phyloP scores from a whole-genome alignment of 2,329 filamentous ascomycete species.

The Tricladium varicosporioides region DNA sequence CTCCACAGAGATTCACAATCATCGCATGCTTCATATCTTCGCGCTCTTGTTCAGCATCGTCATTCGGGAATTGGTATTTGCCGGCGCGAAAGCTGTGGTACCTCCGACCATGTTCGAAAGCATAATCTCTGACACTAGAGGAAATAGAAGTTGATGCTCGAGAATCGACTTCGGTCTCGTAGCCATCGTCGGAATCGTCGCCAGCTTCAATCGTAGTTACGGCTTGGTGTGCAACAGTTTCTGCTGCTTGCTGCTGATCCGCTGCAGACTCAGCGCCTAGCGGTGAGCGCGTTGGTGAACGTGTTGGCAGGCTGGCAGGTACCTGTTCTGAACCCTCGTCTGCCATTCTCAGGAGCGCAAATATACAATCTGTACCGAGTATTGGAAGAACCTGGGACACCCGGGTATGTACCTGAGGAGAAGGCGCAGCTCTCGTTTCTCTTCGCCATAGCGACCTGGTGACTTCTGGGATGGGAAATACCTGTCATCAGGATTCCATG shows the following conservation, averaged over 20 bases:
- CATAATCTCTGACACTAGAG: slow-evolving; percentile 45
- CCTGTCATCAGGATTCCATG: background rate
- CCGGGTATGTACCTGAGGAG: too few species aligned
- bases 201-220: slow-evolving; percentile 8
- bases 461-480: background rate
- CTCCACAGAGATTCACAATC: slow-evolving; percentile 19
- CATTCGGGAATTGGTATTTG: slow-evolving; percentile 55
- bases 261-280: background rate
- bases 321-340: background rate
- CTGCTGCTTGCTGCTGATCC: background rate
- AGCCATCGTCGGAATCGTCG: slow-evolving; percentile 1
- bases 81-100: slow-evolving; percentile 54
- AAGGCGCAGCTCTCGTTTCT: too few species aligned
- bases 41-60: slow-evolving; percentile 55
- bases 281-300: background rate
- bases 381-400: too few species aligned
- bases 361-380: too few species aligned
- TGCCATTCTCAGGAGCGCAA: background rate
- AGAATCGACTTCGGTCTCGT: slow-evolving; percentile 7
- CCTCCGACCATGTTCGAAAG: slow-evolving; percentile 54
- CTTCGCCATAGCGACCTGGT: too few species aligned
- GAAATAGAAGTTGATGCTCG: slow-evolving; percentile 16
- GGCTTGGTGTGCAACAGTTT: slow-evolving; percentile 8
- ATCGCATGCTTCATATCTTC: slow-evolving; percentile 46
- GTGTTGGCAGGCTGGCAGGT: background rate